Evolutionary conservation across 345 rosid species (phyloP).

Genomic region (Rhodamnia argentea): DNA sequence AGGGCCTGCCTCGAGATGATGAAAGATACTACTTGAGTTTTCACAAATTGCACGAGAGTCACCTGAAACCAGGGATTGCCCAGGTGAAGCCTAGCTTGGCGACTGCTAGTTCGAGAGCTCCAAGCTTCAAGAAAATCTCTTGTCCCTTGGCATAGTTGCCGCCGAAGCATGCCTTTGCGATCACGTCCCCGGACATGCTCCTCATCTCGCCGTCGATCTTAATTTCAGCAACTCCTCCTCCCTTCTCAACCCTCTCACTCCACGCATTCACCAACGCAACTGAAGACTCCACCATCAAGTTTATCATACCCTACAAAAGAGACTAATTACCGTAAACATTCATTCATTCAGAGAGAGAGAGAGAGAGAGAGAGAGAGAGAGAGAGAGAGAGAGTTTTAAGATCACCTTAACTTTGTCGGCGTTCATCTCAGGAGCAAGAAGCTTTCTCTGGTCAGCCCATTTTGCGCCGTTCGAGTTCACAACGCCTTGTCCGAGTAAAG

Average conservation of each 20-base stretch:
- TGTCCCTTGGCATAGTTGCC: conserved; percentile 31
- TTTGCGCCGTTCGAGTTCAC: conserved; percentile 10
- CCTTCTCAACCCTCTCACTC: conserved; percentile 11
- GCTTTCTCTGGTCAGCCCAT: conserved; percentile 23
- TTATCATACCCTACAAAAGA: conserved; percentile 22
- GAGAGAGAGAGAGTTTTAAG: neutral
- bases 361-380: neutral
- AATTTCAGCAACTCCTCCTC: conserved; percentile 10
- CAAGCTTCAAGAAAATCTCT: conserved; percentile 26
- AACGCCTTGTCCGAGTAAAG: conserved; percentile 18
- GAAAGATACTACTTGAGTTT: no score
- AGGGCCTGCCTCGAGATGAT: no score
- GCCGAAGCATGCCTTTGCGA: conserved; percentile 38
- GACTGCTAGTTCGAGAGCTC: conserved; percentile 20
- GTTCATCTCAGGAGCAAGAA: conserved; percentile 15
- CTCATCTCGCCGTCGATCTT: conserved; percentile 14
- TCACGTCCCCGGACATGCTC: conserved; percentile 32
- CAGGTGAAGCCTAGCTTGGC: conserved; percentile 3
- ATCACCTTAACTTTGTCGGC: conserved; percentile 16
- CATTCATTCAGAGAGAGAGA: neutral
- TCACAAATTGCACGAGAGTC: neutral
- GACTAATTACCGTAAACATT: neutral
- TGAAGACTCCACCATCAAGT: conserved; percentile 23
- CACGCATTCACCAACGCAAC: conserved; percentile 11
- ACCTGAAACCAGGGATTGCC: conserved; percentile 16